Evolutionary conservation across 2,329 filamentous ascomycete species (phyloP).

Genomic region (Fusarium anthophilum): DNA sequence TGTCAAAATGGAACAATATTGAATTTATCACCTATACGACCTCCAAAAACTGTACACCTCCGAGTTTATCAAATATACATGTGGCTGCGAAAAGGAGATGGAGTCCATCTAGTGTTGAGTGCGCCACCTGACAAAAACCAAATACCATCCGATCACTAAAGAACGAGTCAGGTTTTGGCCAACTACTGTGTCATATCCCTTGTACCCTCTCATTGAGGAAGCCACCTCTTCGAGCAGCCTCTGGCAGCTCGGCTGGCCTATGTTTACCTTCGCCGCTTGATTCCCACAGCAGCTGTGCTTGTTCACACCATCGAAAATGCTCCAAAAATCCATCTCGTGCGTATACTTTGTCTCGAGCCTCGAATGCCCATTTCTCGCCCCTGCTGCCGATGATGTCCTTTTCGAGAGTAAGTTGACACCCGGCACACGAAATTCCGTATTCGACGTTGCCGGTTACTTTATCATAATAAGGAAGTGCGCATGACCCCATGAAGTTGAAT

Average conservation of each 20-base stretch:
- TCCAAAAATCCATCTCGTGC: background rate
- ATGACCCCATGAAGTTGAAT: background rate
- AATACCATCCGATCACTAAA: background rate
- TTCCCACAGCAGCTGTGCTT: background rate
- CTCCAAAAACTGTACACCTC: background rate
- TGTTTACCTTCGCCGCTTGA: background rate
- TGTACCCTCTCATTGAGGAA: background rate
- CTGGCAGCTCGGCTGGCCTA: background rate
- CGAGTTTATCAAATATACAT: background rate
- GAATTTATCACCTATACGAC: rapidly evolving
- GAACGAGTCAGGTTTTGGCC: rapidly evolving
- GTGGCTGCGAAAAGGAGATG: rapidly evolving
- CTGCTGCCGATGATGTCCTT: background rate
- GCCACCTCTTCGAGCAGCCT: background rate
- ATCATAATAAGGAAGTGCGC: background rate
- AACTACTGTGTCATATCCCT: too few species aligned
- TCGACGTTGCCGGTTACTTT: background rate
- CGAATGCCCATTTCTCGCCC: background rate
- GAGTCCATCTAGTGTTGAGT: rapidly evolving
- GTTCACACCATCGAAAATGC: background rate
- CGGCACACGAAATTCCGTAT: background rate
- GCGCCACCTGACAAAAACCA: rapidly evolving
- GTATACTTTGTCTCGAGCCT: background rate
- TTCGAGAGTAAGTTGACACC: background rate
- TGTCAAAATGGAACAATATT: too few species aligned